Base-by-base conservation (phyloP, 1,284 basidiomycete species). In the Coniferiporia sulphurascens region DNA sequence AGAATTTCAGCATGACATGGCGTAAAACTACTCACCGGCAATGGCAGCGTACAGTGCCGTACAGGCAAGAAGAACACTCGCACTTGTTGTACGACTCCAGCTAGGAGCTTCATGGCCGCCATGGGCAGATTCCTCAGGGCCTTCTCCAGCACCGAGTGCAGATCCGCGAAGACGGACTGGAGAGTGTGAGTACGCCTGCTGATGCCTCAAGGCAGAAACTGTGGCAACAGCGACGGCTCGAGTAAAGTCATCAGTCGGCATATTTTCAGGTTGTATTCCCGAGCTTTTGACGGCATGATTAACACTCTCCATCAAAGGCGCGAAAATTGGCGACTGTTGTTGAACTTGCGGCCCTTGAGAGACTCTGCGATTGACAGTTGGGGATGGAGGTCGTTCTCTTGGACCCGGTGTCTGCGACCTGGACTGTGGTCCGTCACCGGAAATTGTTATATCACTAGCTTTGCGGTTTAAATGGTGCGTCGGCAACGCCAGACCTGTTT, bases 41-140 rank as follows among this genome's bases (percentile, higher is more conserved):
- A 99, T 99, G 61, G 94, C 74, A 21, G 97, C 97, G 76, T 98
- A 99, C 17, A 99, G 75, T 1, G 91, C 85, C 0, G 97, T 99
- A 69, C 97, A 99, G 1, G 74, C 81, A 61, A 98, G 75, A 60
- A 98, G 70, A 1, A 98, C 95, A 60, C 87, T 94, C 1, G 93
- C 89, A 72, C 91, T 94, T 10, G 87, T 87, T 10, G 78, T 81
- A 53, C 95, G 79, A 67, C 93, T 97, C 95, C 95, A 98, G 51
- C 93, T 93, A 0, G 97, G 97, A 6, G 89, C 95, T 67, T 99
- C 96, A 69, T 99, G 97, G 0, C 93, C 95, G 27, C 86, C 86
- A 70, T 89, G 84, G 9, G 80, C 87, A 46, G 66, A 79, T 44
- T 71, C 81, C 21, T 79, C 77, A 32, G 78, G 75, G 19, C 66